phyloP scores from a whole-genome alignment of 1,139 yeast species.

The Taphrina sp. region DNA sequence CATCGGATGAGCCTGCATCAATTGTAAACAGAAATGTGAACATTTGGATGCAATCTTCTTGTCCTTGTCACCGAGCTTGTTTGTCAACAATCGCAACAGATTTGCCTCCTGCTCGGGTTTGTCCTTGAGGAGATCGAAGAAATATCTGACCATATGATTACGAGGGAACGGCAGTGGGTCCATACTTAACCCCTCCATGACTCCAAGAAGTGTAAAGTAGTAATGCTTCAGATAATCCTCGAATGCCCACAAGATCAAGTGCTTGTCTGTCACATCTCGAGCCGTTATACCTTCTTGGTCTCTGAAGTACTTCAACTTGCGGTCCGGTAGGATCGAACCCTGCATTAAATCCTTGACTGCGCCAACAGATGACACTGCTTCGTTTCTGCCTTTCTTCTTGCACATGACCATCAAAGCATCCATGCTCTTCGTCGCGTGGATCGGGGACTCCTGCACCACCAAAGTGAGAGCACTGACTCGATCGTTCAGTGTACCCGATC shows the following conservation, averaged over 20 bases:
- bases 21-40: constrained; percentile 72
- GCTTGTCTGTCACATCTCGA: constrained; percentile 42
- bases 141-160: constrained; percentile 68
- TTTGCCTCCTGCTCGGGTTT: constrained; percentile 98
- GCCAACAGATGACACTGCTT: constrained; percentile 84
- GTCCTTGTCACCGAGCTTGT: constrained; percentile 89
- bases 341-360: constrained; percentile 85
- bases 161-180: constrained; percentile 93
- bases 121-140: constrained; percentile 73
- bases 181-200: constrained; percentile 73
- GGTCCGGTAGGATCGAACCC: constrained; percentile 74
- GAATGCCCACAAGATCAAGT: constrained; percentile 71
- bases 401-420: constrained; percentile 76
- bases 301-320: constrained; percentile 76
- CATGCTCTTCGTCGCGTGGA: constrained; percentile 80
- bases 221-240: constrained; percentile 82
- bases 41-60: constrained; percentile 88
- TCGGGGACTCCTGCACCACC: constrained; percentile 89
- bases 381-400: constrained; percentile 88
- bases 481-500: constrained; percentile 93
- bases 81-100: constrained; percentile 80
- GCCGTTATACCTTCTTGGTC: constrained; percentile 58
- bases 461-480: constrained; percentile 91
- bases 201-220: constrained; percentile 67
- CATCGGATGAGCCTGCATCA: constrained; percentile 92